Conservation (phyloP, 2,329 filamentous ascomycete species). For the Pseudogymnoascus sp. region DNA sequence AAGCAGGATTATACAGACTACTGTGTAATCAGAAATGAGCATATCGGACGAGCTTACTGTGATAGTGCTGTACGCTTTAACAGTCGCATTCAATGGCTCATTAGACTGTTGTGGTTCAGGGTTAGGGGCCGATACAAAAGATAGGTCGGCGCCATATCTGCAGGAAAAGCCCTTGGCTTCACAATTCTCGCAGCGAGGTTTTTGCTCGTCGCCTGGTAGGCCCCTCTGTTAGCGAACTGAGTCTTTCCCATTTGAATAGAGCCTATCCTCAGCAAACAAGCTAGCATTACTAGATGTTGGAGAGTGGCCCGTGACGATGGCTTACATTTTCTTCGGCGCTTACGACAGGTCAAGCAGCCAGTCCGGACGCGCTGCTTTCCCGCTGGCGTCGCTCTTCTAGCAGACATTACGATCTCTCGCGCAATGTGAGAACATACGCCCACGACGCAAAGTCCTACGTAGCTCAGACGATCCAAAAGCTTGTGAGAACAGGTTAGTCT, state of each 20-base stretch:
- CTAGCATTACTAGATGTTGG: neutral
- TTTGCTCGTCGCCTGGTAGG: slow-evolving; percentile 10
- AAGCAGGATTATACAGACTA: neutral
- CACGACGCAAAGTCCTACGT: neutral
- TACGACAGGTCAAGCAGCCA: slow-evolving; percentile 16
- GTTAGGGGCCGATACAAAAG: neutral
- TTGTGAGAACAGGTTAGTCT: neutral
- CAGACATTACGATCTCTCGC: neutral
- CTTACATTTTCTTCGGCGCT: slow-evolving; percentile 16
- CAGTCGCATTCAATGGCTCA: neutral
- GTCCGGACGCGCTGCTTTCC: slow-evolving; percentile 11
- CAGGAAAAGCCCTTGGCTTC: slow-evolving; percentile 11
- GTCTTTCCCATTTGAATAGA: neutral
- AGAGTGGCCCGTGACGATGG: neutral
- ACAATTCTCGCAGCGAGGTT: slow-evolving; percentile 12
- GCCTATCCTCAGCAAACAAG: neutral
- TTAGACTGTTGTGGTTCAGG: neutral
- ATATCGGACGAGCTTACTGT: neutral
- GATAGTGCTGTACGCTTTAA: neutral
- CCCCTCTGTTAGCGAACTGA: neutral
- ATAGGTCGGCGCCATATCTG: slow-evolving; percentile 7
- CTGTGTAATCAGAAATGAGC: neutral
- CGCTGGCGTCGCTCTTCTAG: neutral
- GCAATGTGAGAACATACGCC: neutral
- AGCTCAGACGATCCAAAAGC: neutral